Conservation (phyloP, 2,329 filamentous ascomycete genomes). For the Apiospora phragmitis region DNA sequence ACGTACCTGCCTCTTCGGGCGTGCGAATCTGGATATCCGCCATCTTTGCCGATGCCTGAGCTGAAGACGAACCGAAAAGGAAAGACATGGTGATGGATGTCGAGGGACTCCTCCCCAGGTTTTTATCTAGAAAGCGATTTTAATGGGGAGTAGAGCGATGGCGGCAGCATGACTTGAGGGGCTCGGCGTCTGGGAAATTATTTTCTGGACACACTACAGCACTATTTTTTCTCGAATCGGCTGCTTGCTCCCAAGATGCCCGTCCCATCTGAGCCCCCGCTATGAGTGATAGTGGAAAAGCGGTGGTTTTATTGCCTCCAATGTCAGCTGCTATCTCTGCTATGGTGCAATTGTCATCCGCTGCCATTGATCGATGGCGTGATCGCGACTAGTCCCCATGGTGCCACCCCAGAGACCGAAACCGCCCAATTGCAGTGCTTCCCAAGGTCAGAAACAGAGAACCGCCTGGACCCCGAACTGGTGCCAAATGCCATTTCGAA, state of each 20-base stretch:
- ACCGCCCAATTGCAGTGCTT: slow-evolving; percentile 8
- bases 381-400: slow-evolving; percentile 14
- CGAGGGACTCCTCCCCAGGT: neutral
- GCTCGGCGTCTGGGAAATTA: slow-evolving; percentile 5
- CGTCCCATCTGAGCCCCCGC: neutral
- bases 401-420: neutral
- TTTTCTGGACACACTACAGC: slow-evolving; percentile 2
- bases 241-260: neutral
- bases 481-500: neutral
- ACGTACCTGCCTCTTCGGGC: slow-evolving; percentile 66
- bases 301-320: neutral
- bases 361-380: slow-evolving; percentile 17
- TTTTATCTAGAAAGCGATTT: slow-evolving; percentile 7
- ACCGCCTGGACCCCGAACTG: neutral
- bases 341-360: slow-evolving; percentile 18
- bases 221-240: neutral
- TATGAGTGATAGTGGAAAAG: neutral
- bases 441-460: slow-evolving; percentile 14
- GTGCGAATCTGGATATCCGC: slow-evolving; percentile 50
- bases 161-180: slow-evolving; percentile 6
- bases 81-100: slow-evolving; percentile 32
- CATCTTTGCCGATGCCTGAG: slow-evolving; percentile 29
- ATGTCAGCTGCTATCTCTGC: neutral
- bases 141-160: slow-evolving; percentile 8
- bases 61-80: slow-evolving; percentile 29